These are phyloP conservation scores for Endotrypanum monterogeii DNA, from an alignment of 208 protist genomes.

Conservation along the genomic window DNA sequence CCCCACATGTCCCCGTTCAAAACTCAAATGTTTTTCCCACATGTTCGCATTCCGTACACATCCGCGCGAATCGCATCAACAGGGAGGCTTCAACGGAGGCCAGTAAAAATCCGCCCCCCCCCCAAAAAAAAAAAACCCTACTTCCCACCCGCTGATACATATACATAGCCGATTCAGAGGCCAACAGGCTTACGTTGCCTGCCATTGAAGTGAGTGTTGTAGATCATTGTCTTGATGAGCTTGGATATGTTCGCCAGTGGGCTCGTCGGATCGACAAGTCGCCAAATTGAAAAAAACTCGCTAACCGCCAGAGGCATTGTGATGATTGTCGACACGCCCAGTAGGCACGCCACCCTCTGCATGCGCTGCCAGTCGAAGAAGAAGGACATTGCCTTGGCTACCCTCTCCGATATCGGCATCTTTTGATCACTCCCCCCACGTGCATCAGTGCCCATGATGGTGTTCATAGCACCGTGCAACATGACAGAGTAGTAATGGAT, in stretches of 20 bases:
- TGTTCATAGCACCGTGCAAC: slow-evolving; percentile 52
- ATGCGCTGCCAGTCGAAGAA: slow-evolving; percentile 63
- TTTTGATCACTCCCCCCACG: slow-evolving; percentile 31
- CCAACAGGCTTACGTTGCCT: slow-evolving; percentile 82
- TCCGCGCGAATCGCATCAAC: not conserved
- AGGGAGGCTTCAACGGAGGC: not conserved
- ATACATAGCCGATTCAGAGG: slow-evolving; percentile 34
- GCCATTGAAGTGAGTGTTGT: slow-evolving; percentile 49
- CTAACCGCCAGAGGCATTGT: slow-evolving; percentile 60
- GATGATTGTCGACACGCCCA: slow-evolving; percentile 58
- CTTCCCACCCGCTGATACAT: no score
- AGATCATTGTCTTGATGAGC: slow-evolving; percentile 62
- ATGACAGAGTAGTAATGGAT: slow-evolving; percentile 91
- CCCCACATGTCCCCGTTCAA: not conserved
- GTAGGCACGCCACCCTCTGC: slow-evolving; percentile 52
- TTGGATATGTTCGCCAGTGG: slow-evolving; percentile 60
- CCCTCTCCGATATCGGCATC: slow-evolving; percentile 34
- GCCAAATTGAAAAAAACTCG: slow-evolving; percentile 87
- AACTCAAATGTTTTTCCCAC: not conserved
- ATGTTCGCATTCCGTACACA: not conserved
- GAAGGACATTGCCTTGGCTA: slow-evolving; percentile 56
- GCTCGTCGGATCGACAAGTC: slow-evolving; percentile 81
- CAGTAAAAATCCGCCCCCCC: not conserved
- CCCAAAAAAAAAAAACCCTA: no score
- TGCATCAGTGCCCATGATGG: slow-evolving; percentile 51